Evolutionary conservation across 305 asterid species (phyloP), one percentile per base, ranked within the genome.

Genomic region (Fraxinus paxiana): DNA sequence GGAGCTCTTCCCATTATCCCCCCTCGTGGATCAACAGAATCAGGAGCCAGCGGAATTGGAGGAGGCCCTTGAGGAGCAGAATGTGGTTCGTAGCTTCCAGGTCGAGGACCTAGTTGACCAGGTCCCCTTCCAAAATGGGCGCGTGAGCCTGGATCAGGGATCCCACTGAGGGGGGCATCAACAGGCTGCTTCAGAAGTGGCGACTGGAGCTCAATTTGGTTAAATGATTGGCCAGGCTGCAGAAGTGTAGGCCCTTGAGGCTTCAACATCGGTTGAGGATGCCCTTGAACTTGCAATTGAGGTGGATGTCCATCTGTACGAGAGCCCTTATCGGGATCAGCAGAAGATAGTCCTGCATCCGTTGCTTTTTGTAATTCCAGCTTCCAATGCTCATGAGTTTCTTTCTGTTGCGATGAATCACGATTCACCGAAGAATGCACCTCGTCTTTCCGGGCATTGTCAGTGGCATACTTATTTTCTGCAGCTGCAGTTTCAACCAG

Each of bases 1-100:
- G 88, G 92, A 38, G 79, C 89, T 82, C 89, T 87, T 84, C 90
- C 94, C 85, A 84, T 81, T 46, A 81, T 26, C 46, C 92, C 96
- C 46, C 92, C 96, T 84, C 79, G 92, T 65, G 81, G 89, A 84
- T 87, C 86, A 81, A 24, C 82, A 38, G 84, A 78, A 33, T 80
- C 87, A 43, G 79, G 75, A 41, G 86, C 83, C 17, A 74, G 75
- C 59, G 81, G 28, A 80, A 79, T 41, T 30, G 48, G 75, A 0
- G 84, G 77, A 30, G 85, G 84, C 30, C 89, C 88, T 76, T 85
- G 92, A 82, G 88, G 78, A 81, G 89, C 79, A 38, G 87, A 78
- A 26, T 82, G 89, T 13, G 83, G 72, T 26, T 81, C 90, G 70
- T 84, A 87, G 65, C 81, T 79, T 78, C 86, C 83, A 8, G 83